Evolutionary conservation across 148 eudicot genomes (phyloP), one percentile per base, ranked within the genome.

Genomic region (Pharnaceum exiguum): DNA sequence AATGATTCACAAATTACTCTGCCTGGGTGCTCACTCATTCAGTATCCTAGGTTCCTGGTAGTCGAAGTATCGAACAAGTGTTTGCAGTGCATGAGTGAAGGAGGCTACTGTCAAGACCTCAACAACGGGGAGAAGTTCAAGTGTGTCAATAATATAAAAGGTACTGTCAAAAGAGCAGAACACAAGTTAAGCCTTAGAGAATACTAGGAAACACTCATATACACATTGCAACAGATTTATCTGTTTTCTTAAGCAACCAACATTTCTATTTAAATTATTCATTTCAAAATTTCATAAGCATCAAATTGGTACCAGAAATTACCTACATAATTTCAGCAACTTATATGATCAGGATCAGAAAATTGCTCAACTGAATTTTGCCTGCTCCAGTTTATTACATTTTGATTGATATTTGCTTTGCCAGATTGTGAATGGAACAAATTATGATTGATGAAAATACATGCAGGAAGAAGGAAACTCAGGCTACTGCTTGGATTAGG

Each of bases 71-170:
- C 75, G 10, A 43, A 51, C 11, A 12, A 51, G 23, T 71, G 75
- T 58, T 64, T 60, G 1, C n/a, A 45, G 3, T 64, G 75, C 37
- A 11, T 71, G 18, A 22, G 23, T 29, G 65, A 58, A 22, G 43
- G 33, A 36, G 75, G 75, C 7, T 22, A 15, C 5, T 71, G 70
- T 58, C 60, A 36, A 22, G 70, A 71, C 25, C 60, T 47, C 3
- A 22, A 24, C 4, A 16, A 51, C 46, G 60, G 39, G 2, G 46
- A 11, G 38, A n/a, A n/a, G 9, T 58, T 71, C 29, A 63, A 55
- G 13, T 71, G 75, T 65, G 44, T 64, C 60, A 71, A 70, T 29
- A 56, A 49, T 2, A 42, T 5, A 48, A 62, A 71, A 64, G 75
- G 75, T 71, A 55, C 24, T 30, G 10, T 10, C 17, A 12, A 61